Percentiles rank a stretch among this genome's conserved stretches.
phyloP scores from a whole-genome alignment of 1,139 yeast species.

The Candida sp. region DNA sequence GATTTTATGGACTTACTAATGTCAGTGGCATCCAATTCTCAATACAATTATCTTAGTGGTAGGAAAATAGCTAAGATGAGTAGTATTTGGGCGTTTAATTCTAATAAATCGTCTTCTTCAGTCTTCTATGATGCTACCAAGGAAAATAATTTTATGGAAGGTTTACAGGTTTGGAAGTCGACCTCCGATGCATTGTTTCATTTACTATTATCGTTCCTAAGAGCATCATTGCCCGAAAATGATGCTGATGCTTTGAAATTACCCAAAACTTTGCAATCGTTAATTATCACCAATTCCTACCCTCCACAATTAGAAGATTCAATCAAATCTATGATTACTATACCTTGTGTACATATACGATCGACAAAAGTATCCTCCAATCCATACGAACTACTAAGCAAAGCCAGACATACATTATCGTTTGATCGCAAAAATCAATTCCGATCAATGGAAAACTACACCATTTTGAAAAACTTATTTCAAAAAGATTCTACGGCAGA shows the following conservation, averaged over 20 bases:
- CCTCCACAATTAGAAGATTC: slow-evolving; percentile 51
- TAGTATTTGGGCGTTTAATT: slow-evolving; percentile 84
- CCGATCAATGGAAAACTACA: slow-evolving; percentile 75
- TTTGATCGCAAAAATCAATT: slow-evolving; percentile 71
- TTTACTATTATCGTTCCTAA: slow-evolving; percentile 67
- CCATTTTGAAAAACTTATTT: slow-evolving; percentile 70
- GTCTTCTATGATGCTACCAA: slow-evolving; percentile 43
- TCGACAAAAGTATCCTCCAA: slow-evolving; percentile 58
- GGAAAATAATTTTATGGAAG: slow-evolving; percentile 58
- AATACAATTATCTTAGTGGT: slow-evolving; percentile 74
- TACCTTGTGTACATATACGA: slow-evolving; percentile 62
- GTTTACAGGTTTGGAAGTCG: slow-evolving; percentile 73
- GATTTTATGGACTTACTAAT: slow-evolving; percentile 82
- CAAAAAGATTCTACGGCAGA: slow-evolving; percentile 54
- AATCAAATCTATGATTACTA: slow-evolving; percentile 36
- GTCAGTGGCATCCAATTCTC: slow-evolving; percentile 76
- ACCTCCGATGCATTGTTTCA: slow-evolving; percentile 89
- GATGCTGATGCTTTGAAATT: slow-evolving; percentile 53
- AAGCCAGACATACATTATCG: slow-evolving; percentile 61
- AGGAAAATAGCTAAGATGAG: slow-evolving; percentile 79
- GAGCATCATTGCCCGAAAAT: slow-evolving; percentile 74
- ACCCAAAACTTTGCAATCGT: slow-evolving; percentile 61
- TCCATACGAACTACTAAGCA: slow-evolving; percentile 42
- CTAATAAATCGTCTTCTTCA: slow-evolving; percentile 13
- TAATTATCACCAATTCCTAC: slow-evolving; percentile 60